Conservation (phyloP, 805 yeast species). For the Ogataea minuta region DNA sequence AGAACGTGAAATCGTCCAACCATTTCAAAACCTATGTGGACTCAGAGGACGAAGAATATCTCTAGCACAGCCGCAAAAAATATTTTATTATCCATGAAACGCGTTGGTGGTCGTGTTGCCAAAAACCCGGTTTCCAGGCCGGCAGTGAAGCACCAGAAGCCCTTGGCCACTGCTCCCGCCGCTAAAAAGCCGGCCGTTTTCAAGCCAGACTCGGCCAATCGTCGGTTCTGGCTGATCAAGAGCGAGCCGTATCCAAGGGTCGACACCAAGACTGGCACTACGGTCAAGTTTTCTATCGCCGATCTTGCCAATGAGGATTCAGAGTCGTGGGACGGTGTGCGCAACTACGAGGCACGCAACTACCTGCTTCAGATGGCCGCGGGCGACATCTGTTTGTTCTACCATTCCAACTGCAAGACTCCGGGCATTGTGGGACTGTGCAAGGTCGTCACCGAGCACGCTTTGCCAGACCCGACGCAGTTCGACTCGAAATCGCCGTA, state of each 20-base stretch:
- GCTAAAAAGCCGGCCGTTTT: slow-evolving; percentile 36
- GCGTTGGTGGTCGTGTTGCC: slow-evolving; percentile 5
- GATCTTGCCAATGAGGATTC: slow-evolving; percentile 38
- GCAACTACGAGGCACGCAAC: slow-evolving; percentile 57
- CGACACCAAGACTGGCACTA: slow-evolving; percentile 45
- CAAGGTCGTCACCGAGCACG: slow-evolving; percentile 31
- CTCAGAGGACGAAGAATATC: slow-evolving; percentile 19
- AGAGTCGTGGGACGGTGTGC: slow-evolving; percentile 60
- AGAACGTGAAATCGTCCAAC: slow-evolving; percentile 18
- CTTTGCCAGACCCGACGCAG: slow-evolving; percentile 41
- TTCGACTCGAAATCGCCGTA: slow-evolving; percentile 44
- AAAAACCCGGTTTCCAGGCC: slow-evolving; percentile 1
- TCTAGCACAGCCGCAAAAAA: slow-evolving; percentile 12
- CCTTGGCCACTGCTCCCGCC: no score
- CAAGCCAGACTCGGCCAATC: slow-evolving; percentile 26
- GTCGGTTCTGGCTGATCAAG: slow-evolving; percentile 52
- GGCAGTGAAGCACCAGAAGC: no score
- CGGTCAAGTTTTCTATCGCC: slow-evolving; percentile 47
- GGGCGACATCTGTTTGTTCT: slow-evolving; percentile 49
- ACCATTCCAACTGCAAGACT: slow-evolving; percentile 52
- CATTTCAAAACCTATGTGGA: slow-evolving; percentile 22
- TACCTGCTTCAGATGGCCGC: slow-evolving; percentile 45
- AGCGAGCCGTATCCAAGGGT: slow-evolving; percentile 53
- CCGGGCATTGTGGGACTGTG: slow-evolving; percentile 58
- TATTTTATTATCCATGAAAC: slow-evolving; percentile 6